Base-by-base conservation (phyloP, 1,284 basidiomycete genomes). In the Austropuccinia psidii region DNA sequence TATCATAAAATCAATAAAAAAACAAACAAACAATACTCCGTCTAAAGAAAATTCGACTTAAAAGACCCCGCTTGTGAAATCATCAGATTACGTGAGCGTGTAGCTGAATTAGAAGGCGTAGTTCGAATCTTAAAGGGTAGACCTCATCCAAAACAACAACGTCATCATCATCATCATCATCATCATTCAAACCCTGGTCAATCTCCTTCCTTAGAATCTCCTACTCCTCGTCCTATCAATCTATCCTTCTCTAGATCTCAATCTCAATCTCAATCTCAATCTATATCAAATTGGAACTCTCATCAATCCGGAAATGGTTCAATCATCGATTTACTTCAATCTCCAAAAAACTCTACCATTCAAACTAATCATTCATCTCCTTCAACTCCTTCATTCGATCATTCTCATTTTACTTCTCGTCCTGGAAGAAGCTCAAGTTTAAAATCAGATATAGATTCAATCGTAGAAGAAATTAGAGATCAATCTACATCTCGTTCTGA, bases 21-120 rank as follows among this genome's bases (percentile, higher is more conserved):
- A 9, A 54, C 21, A 67, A 47, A 24, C 11, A 64, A 6, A 9
- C 37, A 39, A 64, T 45, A 19, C 39, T 13, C 21, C 54, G 29
- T 31, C 8, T 37, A n/a, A 61, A 57, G 58, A 60, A 72, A 47
- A 49, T 58, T 50, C 24, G 68, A 72, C 29, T 24, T 37, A 21
- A 72, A 39, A 58, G 47, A 72, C 39, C 68, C 68, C 21, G 68
- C 68, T 39, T 72, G 41, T 17, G 91, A 94, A 81, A 87, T 85
- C 68, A 91, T 89, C 43, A 87, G 89, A 74, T 84, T 93, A 67
- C 85, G 90, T 70, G 88, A 89, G 77, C 85, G 91, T 45, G 91
- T 94, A 76, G 90, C 90, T 52, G 91, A 94, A 81, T 86, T 94
- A 62, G 91, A 94, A 82, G 89, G 88, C 77, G 85, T 93, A 29